These are phyloP conservation scores for Claviceps quebecensis DNA, from an alignment of 2,329 filamentous ascomycete genomes.

Conservation along the genomic window DNA sequence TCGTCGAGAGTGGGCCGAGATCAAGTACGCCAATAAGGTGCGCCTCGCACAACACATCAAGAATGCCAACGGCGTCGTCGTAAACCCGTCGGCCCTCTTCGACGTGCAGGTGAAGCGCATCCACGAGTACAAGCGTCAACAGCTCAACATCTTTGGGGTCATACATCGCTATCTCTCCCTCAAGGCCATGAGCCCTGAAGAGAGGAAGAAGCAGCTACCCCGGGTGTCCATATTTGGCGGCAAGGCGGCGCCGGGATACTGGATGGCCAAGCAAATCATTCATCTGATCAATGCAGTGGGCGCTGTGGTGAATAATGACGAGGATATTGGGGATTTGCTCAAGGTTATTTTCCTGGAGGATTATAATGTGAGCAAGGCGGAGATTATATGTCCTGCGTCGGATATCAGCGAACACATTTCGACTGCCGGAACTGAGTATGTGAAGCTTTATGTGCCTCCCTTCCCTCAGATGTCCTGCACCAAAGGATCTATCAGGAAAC, in stretches of 20 bases:
- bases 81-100: conserved; percentile 81
- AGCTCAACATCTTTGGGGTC: conserved; percentile 96
- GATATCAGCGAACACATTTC: conserved; percentile 98
- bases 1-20: conserved; percentile 87
- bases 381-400: conserved; percentile 87
- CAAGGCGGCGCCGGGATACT: conserved; percentile 95
- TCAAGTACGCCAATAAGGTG: conserved; percentile 94
- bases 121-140: conserved; percentile 97
- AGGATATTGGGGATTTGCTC: conserved; percentile 80
- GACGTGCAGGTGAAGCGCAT: conserved; percentile 98
- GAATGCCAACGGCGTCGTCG: conserved; percentile 59
- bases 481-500: too few relatives aligned
- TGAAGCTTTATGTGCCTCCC: conserved; percentile 6
- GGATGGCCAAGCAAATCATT: conserved; percentile 99
- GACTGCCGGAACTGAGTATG: conserved; percentile 81
- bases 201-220: conserved; percentile 73
- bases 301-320: conserved; percentile 78
- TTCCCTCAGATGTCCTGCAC: too few relatives aligned
- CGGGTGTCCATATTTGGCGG: conserved; percentile 94
- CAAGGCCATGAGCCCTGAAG: conserved; percentile 70
- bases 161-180: conserved; percentile 87
- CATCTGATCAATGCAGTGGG: conserved; percentile 91
- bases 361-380: conserved; percentile 98
- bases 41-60: conserved; percentile 86
- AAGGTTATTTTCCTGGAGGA: conserved; percentile 97